Evolutionary conservation across 2,329 filamentous ascomycete genomes (phyloP), one percentile per base, ranked within the genome.

Genomic region (Uncinocarpus reesii): DNA sequence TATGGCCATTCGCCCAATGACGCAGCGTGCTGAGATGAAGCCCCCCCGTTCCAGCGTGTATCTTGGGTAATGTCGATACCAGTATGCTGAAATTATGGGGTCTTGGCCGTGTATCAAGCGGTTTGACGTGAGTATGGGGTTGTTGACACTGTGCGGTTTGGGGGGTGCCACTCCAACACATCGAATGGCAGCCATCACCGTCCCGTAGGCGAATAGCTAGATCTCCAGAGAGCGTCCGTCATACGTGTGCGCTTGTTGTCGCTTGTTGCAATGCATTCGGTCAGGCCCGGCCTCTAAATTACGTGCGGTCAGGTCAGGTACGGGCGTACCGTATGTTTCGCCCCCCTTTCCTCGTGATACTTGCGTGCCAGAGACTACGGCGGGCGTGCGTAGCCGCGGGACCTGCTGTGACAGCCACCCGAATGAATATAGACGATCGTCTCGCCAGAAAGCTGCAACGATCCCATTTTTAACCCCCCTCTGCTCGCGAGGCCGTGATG

Each of bases 341-440:
- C 21, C 46, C 46, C 46, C 46, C 37, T 32, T 29, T 26, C 21
- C 51, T 45, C 36, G 48, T 50, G 51, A 50, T 38, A 42, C 48
- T 24, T 21, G 34, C 49, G 53, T 55, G 53, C 38, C 49, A 16
- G 41, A 43, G 49, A 40, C 8, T 55, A 43, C 53, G 18, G 11
- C 3, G n/a, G 15, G 26, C 36, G 18, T 31, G 53, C 49, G 53
- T 53, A 48, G 16, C 24, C 23, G 38, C 45, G 16, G 42, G 51
- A 50, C 53, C 47, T 41, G 38, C 37, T 42, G n/a, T 38, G 43
- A 32, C 40, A 47, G 47, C 47, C 52, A 36, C 51, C 46, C 41
- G 16, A 34, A 15, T 20, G 41, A 43, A 43, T 43, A 43, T 47
- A 23, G 29, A 32, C 13, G 45, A 47, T 47, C 18, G n/a, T n/a